Evolutionary conservation across 371 early-diverging fungal species (phyloP).

Genomic region (Circinella umbellata): DNA sequence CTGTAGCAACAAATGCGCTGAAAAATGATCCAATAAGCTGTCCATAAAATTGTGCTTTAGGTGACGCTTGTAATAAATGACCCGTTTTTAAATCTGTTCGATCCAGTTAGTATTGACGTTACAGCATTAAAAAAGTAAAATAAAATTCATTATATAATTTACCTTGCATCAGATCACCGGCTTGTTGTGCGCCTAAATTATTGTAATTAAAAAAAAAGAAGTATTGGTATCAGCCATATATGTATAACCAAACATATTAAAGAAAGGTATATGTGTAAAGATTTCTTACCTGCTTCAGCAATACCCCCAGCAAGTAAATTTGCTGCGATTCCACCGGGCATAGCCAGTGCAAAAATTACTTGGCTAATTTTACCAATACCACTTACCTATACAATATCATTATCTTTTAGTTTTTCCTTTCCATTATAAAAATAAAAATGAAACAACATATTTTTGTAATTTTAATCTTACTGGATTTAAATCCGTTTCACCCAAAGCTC

Average conservation of each 20-base stretch:
- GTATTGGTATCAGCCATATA: too few relatives aligned
- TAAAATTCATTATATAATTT: not conserved
- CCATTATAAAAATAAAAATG: not conserved
- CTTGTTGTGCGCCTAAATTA: constrained; percentile 56
- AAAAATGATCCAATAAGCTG: constrained; percentile 83
- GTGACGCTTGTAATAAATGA: constrained; percentile 79
- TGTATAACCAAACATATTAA: too few relatives aligned
- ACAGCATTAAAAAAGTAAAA: not conserved
- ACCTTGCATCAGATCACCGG: constrained; percentile 82
- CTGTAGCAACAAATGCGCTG: constrained; percentile 53
- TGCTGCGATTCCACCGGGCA: constrained; percentile 75
- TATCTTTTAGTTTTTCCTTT: not conserved
- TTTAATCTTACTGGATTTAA: constrained; percentile 66
- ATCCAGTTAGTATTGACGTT: not conserved
- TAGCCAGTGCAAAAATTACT: constrained; percentile 76
- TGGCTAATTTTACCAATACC: constrained; percentile 89
- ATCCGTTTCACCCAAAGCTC: constrained; percentile 84
- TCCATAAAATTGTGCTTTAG: constrained; percentile 85
- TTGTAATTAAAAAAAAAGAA: constrained; percentile 2
- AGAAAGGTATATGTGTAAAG: not conserved
- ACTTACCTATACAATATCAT: constrained; percentile 37
- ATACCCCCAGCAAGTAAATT: constrained; percentile 88
- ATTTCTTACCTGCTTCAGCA: constrained; percentile 73
- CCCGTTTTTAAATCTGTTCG: constrained; percentile 82
- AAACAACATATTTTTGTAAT: not conserved